Conservation (phyloP, 1,284 basidiomycete species). For the Cystobasidium slooffiae region DNA sequence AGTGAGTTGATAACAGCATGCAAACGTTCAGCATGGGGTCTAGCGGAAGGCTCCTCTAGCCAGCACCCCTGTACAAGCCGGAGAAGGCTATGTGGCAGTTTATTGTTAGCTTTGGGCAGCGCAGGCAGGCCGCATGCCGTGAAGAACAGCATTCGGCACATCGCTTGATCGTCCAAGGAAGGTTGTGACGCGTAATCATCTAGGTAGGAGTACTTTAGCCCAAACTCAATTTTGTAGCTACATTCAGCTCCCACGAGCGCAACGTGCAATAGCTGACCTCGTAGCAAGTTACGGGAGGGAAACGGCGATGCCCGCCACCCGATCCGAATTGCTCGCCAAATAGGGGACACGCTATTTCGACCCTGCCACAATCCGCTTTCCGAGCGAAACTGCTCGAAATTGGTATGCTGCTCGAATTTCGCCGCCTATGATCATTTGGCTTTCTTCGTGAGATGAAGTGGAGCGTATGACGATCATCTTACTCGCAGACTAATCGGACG, state of each 20-base stretch:
- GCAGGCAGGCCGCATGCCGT: conserved; percentile 1
- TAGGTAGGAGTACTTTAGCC: neutral
- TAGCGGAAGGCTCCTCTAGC: neutral
- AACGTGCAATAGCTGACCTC: neutral
- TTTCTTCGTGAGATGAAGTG: too few relatives aligned
- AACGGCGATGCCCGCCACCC: too few relatives aligned
- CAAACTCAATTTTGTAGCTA: conserved; percentile 5
- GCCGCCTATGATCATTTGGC: too few relatives aligned
- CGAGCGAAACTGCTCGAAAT: too few relatives aligned
- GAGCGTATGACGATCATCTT: too few relatives aligned
- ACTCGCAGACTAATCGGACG: too few relatives aligned
- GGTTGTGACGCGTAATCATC: conserved; percentile 2
- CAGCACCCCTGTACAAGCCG: conserved; percentile 1
- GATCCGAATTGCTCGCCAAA: too few relatives aligned
- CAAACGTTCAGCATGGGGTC: conserved; percentile 7
- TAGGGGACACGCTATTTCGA: too few relatives aligned
- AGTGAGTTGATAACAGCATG: neutral
- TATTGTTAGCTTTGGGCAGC: conserved; percentile 7
- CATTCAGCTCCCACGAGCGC: neutral
- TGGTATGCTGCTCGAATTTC: too few relatives aligned
- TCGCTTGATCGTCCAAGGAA: neutral
- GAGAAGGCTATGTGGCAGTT: conserved; percentile 13
- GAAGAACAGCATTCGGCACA: too few relatives aligned
- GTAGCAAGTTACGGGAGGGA: conserved; percentile 3
- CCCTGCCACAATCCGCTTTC: too few relatives aligned